These are phyloP conservation scores for Aureobasidium uvarum DNA, from an alignment of 2,329 filamentous ascomycete species.

Conservation along the genomic window DNA sequence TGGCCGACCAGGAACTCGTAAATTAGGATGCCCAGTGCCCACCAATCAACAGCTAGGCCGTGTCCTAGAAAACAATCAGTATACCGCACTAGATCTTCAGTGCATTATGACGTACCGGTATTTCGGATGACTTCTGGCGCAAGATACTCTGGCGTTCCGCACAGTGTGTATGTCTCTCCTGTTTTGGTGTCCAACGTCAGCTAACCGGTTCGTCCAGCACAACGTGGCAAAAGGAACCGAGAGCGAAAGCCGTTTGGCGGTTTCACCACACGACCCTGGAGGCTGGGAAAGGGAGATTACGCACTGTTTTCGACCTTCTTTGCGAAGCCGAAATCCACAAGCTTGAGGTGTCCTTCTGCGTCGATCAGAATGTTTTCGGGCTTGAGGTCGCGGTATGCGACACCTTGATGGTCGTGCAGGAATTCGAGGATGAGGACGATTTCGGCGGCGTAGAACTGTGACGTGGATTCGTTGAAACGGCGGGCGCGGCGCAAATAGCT, in stretches of 20 bases:
- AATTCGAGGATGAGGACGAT: conserved; percentile 80
- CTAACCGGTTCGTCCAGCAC: not conserved
- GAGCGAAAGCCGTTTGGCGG: not conserved
- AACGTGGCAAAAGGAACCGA: not conserved
- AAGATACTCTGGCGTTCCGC: conserved; percentile 80
- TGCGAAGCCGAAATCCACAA: conserved; percentile 83
- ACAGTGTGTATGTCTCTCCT: conserved; percentile 77
- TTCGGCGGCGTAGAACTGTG: conserved; percentile 80
- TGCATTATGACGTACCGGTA: conserved; percentile 53
- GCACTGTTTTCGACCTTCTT: conserved; percentile 67
- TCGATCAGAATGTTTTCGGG: conserved; percentile 80
- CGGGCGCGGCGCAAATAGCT: conserved; percentile 75
- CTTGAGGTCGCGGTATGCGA: conserved; percentile 80
- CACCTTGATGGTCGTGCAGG: conserved; percentile 73
- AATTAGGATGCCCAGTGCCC: conserved; percentile 79
- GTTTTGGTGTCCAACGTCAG: conserved; percentile 15
- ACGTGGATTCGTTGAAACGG: conserved; percentile 74
- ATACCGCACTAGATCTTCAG: not conserved
- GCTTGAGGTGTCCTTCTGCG: conserved; percentile 72
- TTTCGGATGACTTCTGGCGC: conserved; percentile 83
- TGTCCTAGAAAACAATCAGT: conserved; percentile 47
- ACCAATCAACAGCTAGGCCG: conserved; percentile 77
- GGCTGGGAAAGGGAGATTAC: not conserved
- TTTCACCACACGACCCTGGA: not conserved
- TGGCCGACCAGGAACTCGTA: conserved; percentile 85